Conservation (phyloP, 768 basidiomycete genomes). For the Clathrus columnatus region DNA sequence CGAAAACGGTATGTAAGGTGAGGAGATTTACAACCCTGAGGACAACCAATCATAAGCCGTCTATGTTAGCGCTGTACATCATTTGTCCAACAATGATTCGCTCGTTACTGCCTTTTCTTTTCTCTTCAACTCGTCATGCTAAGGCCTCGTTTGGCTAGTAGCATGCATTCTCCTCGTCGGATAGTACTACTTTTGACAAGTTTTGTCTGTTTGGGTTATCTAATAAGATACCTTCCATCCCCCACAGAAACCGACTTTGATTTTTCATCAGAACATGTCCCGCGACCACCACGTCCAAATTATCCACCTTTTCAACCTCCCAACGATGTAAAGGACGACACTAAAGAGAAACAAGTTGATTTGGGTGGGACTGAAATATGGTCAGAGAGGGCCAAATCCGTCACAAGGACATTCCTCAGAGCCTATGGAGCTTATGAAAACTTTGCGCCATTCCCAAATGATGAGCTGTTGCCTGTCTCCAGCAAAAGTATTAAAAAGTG, state of each 20-base stretch:
- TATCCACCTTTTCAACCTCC: slow-evolving; percentile 1
- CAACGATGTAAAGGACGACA: not conserved
- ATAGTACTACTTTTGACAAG: not conserved
- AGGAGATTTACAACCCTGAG: too few species aligned
- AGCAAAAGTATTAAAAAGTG: slow-evolving; percentile 13
- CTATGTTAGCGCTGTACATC: too few species aligned
- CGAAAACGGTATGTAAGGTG: not conserved
- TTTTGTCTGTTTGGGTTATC: not conserved
- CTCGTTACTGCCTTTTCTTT: not conserved
- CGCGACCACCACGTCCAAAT: not conserved
- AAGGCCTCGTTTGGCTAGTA: not conserved
- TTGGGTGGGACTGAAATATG: not conserved
- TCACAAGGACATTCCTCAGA: slow-evolving; percentile 16
- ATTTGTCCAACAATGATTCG: not conserved
- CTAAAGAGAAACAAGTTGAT: not conserved
- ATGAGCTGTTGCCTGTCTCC: slow-evolving; percentile 18
- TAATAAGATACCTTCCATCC: not conserved
- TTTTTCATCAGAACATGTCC: not conserved
- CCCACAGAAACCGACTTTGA: not conserved
- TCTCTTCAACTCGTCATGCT: not conserved
- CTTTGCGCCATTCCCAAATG: slow-evolving; percentile 14
- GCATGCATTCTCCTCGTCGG: not conserved
- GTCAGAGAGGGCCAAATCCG: slow-evolving; percentile 10
- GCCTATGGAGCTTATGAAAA: slow-evolving; percentile 19
- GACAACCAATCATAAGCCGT: too few species aligned